Conservation (phyloP, 108 stramenopile genomes). For the Chaetoceros muelleri region DNA sequence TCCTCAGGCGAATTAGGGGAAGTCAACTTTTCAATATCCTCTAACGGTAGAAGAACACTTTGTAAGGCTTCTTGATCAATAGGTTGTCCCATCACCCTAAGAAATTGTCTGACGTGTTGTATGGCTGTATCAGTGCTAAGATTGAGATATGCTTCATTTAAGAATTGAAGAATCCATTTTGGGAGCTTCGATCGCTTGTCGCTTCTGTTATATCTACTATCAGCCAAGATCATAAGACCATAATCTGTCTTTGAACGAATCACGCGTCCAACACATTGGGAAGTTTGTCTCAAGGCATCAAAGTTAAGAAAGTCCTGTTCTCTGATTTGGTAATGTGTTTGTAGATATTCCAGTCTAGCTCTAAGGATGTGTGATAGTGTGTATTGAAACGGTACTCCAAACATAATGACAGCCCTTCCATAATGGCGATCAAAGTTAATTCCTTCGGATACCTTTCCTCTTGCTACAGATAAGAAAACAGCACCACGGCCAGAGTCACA, state of each 20-base stretch:
- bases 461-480: slow-evolving; percentile 95
- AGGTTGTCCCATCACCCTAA: slow-evolving; percentile 95
- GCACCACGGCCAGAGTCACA: slow-evolving; percentile 98
- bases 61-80: slow-evolving; percentile 81
- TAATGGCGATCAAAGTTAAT: slow-evolving; percentile 99
- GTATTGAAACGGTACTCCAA: slow-evolving; percentile 99
- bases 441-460: slow-evolving; percentile 99
- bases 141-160: slow-evolving; percentile 82
- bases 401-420: slow-evolving; percentile 95
- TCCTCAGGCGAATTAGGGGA: slow-evolving; percentile 11
- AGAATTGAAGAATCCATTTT: slow-evolving; percentile 93
- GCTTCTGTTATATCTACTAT: slow-evolving; percentile 87
- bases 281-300: slow-evolving; percentile 89
- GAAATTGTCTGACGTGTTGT: slow-evolving; percentile 61
- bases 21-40: slow-evolving; percentile 64
- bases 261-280: slow-evolving; percentile 92
- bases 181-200: slow-evolving; percentile 96
- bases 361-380: slow-evolving; percentile 90
- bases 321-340: slow-evolving; percentile 86
- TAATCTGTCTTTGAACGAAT: slow-evolving; percentile 95
- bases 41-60: slow-evolving; percentile 70
- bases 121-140: slow-evolving; percentile 89
- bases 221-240: slow-evolving; percentile 92
- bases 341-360: slow-evolving; percentile 92
- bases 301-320: slow-evolving; percentile 96